These are phyloP conservation scores for Rhizopus delemar DNA, from an alignment of 371 early-diverging fungal genomes.

Conservation along the genomic window DNA sequence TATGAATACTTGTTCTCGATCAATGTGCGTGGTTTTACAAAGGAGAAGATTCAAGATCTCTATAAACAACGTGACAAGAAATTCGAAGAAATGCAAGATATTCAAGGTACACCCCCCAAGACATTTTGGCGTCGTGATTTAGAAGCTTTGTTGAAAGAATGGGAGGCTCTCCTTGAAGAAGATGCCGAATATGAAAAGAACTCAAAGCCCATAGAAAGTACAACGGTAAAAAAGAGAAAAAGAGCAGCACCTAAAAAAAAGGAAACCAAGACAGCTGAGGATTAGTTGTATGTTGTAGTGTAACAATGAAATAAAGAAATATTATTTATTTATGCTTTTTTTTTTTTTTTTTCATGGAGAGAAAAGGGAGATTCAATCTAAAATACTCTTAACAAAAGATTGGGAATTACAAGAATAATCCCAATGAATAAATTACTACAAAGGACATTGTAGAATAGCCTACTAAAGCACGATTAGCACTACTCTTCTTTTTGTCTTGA, in stretches of 20 bases:
- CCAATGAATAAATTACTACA: not conserved
- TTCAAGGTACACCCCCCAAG: conserved; percentile 71
- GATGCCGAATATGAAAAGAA: conserved; percentile 29
- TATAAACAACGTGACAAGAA: conserved; percentile 73
- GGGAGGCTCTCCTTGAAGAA: conserved; percentile 58
- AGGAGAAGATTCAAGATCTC: conserved; percentile 87
- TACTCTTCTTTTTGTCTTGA: conserved; percentile 19
- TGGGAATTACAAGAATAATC: not conserved
- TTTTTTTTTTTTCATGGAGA: not conserved
- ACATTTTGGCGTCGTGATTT: conserved; percentile 95
- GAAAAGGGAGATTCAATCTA: not conserved
- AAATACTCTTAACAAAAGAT: too few species aligned
- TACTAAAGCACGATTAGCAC: not conserved
- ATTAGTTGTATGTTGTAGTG: not conserved
- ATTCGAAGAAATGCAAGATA: conserved; percentile 67
- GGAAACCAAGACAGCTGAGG: not conserved
- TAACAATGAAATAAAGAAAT: not conserved
- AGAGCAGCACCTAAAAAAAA: conserved; percentile 18
- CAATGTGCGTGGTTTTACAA: conserved; percentile 92
- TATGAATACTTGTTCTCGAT: conserved; percentile 96
- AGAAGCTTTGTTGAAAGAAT: conserved; percentile 71
- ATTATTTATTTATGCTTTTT: not conserved
- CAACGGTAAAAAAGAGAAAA: conserved; percentile 17
- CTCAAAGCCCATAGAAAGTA: conserved; percentile 31
- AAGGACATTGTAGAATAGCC: not conserved